These are phyloP conservation scores for Metschnikowia bowlesiae DNA, from an alignment of 805 yeast genomes.

Conservation along the genomic window DNA sequence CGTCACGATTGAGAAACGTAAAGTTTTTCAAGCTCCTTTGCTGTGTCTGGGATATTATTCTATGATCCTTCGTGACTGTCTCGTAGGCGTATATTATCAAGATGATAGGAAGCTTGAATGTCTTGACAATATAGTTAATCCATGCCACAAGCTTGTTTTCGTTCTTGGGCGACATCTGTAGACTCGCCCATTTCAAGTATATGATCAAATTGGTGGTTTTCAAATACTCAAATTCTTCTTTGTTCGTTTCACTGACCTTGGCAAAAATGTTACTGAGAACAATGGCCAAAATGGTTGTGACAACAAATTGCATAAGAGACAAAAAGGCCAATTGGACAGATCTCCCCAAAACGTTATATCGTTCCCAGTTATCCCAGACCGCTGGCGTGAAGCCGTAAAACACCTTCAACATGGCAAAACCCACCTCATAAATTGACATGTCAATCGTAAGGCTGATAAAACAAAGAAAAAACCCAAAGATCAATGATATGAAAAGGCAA, in stretches of 20 bases:
- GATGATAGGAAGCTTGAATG: conserved; percentile 35
- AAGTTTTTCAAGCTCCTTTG: conserved; percentile 26
- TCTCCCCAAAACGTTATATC: conserved; percentile 45
- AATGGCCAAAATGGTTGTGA: conserved; percentile 52
- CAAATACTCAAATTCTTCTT: conserved; percentile 39
- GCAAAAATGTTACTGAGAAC: conserved; percentile 43
- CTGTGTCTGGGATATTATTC: conserved; percentile 15
- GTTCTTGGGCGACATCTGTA: conserved; percentile 13
- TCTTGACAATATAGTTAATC: conserved; percentile 20
- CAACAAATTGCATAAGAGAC: conserved; percentile 51
- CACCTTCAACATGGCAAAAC: conserved; percentile 48
- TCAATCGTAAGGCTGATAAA: conserved; percentile 46
- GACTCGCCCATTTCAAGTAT: conserved; percentile 30
- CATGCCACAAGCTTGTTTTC: conserved; percentile 8
- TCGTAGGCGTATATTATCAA: conserved; percentile 33
- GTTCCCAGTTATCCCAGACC: conserved; percentile 53
- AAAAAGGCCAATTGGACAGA: conserved; percentile 47
- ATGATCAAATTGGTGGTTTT: conserved; percentile 36
- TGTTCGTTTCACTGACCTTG: conserved; percentile 27
- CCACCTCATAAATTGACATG: conserved; percentile 39
- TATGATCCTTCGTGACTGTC: conserved; percentile 19
- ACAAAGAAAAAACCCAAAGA: conserved; percentile 52
- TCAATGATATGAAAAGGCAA: conserved; percentile 45
- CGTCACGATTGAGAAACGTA: conserved; percentile 32
- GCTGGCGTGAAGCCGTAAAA: conserved; percentile 59